Evolutionary conservation across 208 protist species (phyloP).

Genomic region (Willaertia magna): DNA sequence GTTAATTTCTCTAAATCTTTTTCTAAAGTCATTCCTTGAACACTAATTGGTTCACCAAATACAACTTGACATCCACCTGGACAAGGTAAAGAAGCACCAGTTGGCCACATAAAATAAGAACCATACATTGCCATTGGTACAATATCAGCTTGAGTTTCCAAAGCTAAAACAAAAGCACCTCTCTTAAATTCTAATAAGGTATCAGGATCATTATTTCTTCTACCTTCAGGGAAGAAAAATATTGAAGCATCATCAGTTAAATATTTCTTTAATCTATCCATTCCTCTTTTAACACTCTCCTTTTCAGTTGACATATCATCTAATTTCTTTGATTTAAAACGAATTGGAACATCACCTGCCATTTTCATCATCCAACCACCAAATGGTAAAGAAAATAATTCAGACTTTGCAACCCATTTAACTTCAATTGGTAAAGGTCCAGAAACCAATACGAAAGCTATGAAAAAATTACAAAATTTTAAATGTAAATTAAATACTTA

Average conservation of each 20-base stretch:
- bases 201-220: conserved; percentile 49
- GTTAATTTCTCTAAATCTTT: background rate
- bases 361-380: conserved; percentile 60
- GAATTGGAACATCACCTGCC: conserved; percentile 50
- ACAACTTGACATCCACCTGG: background rate
- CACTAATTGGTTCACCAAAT: background rate
- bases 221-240: conserved; percentile 52
- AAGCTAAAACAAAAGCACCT: conserved; percentile 57
- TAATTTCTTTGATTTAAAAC: conserved; percentile 50
- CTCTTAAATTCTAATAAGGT: conserved; percentile 51
- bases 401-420: conserved; percentile 58
- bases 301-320: conserved; percentile 54
- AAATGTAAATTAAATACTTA: too few species aligned
- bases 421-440: conserved; percentile 53
- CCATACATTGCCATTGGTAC: conserved; percentile 59
- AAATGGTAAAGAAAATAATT: conserved; percentile 59
- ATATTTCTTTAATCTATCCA: conserved; percentile 32
- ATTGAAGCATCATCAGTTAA: conserved; percentile 38
- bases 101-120: conserved; percentile 49
- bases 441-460: conserved; percentile 52
- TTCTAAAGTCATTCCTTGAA: background rate
- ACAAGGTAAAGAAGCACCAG: background rate
- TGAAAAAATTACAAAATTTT: too few species aligned
- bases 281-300: conserved; percentile 55
- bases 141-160: conserved; percentile 56